Evolutionary conservation across 2,329 filamentous ascomycete genomes (phyloP).

Genomic region (Aspergillus sergii): DNA sequence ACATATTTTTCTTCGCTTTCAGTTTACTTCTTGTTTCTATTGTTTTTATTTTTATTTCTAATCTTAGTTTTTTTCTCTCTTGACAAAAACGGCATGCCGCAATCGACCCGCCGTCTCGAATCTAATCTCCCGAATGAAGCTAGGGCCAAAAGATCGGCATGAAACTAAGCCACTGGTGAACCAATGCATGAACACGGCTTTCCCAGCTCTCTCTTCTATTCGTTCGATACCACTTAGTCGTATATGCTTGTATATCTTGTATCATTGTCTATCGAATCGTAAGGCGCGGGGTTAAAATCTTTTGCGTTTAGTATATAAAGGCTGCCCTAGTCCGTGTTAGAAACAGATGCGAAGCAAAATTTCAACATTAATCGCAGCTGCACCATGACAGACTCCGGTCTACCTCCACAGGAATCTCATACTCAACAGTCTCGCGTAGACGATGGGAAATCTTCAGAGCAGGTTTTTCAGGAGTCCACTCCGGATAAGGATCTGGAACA

Average conservation of each 20-base stretch:
- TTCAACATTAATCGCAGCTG: neutral
- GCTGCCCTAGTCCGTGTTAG: neutral
- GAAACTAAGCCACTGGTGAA: neutral
- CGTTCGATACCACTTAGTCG: neutral
- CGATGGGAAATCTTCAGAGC: neutral
- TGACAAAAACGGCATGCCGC: neutral
- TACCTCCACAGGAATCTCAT: neutral
- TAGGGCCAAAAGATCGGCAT: neutral
- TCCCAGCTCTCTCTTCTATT: neutral
- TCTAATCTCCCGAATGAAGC: neutral
- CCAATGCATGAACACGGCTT: neutral
- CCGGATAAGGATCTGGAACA: slow-evolving; percentile 30
- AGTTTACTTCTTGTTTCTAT: too few relatives aligned
- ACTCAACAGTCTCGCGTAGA: neutral
- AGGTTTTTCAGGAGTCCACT: neutral
- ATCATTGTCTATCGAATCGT: neutral
- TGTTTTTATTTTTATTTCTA: too few relatives aligned
- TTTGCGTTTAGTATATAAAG: neutral
- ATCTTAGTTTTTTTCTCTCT: neutral
- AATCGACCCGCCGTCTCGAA: neutral
- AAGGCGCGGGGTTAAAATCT: neutral
- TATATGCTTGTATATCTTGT: neutral
- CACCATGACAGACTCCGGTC: neutral
- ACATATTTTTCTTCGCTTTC: too few relatives aligned
- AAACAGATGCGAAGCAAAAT: neutral